Evolutionary conservation across 257 asterid genomes (phyloP).

Genomic region (Gardenia jasminoides): DNA sequence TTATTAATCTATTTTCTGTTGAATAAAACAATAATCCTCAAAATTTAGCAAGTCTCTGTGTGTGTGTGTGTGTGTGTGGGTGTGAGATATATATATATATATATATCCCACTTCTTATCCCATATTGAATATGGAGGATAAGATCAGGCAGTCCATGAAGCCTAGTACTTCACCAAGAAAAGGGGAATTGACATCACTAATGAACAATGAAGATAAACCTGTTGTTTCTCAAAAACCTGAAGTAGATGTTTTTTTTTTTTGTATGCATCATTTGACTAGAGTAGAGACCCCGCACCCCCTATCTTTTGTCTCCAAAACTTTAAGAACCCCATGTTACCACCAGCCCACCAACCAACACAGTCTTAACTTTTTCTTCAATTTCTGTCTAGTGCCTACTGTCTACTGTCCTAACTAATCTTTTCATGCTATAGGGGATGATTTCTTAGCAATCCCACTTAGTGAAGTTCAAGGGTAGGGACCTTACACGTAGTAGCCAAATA

Average conservation of each 20-base stretch:
- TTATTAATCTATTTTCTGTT: too few relatives aligned
- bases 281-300: constrained; percentile 24
- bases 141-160: constrained; percentile 16
- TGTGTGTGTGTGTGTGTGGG: too few relatives aligned
- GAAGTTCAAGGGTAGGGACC: not conserved
- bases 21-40: too few relatives aligned
- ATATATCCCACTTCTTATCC: not conserved
- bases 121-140: constrained; percentile 13
- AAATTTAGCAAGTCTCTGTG: not conserved
- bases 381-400: constrained; percentile 29
- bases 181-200: constrained; percentile 31
- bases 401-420: constrained; percentile 2
- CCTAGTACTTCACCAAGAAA: constrained; percentile 17
- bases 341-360: constrained; percentile 26
- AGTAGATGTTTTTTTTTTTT: not conserved
- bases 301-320: constrained; percentile 47
- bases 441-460: not conserved
- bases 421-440: not conserved
- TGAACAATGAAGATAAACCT: constrained; percentile 7
- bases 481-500: not conserved
- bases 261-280: constrained; percentile 9
- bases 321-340: constrained; percentile 55
- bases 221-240: not conserved
- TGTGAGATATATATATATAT: too few relatives aligned
- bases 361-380: constrained; percentile 22